phyloP scores from a whole-genome alignment of 345 rosid genomes.

The Populus nigra region DNA sequence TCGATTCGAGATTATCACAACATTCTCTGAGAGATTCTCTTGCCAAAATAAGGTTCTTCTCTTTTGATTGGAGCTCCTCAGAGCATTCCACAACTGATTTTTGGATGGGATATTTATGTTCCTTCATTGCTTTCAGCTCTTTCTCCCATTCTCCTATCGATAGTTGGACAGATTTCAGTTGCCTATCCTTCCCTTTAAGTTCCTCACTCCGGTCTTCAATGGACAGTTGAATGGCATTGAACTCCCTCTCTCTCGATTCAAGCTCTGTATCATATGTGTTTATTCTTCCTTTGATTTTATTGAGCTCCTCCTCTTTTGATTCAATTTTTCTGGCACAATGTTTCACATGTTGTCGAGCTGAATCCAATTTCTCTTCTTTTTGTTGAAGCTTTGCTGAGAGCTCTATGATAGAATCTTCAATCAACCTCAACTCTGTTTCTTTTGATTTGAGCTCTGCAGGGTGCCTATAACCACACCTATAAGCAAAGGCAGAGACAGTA shows the following conservation, averaged over 20 bases:
- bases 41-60: background rate
- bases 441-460: constrained; percentile 16
- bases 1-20: constrained; percentile 8
- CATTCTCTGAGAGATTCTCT: constrained; percentile 9
- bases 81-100: background rate
- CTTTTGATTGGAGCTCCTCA: background rate
- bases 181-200: background rate
- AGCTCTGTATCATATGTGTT: constrained; percentile 1
- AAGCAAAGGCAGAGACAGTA: too few relatives aligned
- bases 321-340: constrained; percentile 1
- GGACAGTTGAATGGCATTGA: constrained; percentile 13
- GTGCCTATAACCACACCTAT: background rate
- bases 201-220: background rate
- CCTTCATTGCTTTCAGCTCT: constrained; percentile 17
- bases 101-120: background rate
- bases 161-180: background rate
- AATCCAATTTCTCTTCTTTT: constrained; percentile 21
- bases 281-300: background rate
- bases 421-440: constrained; percentile 6
- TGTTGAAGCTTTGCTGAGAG: background rate
- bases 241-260: constrained; percentile 24
- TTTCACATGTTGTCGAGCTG: background rate
- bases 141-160: constrained; percentile 17
- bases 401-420: constrained; percentile 3
- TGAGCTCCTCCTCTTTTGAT: constrained; percentile 25